Percentiles rank a stretch among this genome's conserved stretches.
Evolutionary conservation across 768 basidiomycete genomes (phyloP).

Genomic region (Chalciporus piperatus): DNA sequence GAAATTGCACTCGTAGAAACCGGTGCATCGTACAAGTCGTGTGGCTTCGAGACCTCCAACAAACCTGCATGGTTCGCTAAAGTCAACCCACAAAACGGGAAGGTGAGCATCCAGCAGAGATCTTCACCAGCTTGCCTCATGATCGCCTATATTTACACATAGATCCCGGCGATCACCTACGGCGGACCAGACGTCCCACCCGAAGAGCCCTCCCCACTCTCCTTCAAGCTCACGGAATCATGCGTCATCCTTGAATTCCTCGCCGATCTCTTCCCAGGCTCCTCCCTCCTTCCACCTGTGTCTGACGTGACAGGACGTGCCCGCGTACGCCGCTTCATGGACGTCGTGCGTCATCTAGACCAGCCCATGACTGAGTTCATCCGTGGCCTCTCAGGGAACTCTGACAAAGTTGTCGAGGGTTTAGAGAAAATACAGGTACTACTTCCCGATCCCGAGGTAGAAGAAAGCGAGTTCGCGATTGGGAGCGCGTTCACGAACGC

Average conservation of each 20-base stretch:
- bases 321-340: slow-evolving; percentile 59
- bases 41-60: slow-evolving; percentile 55
- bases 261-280: slow-evolving; percentile 52
- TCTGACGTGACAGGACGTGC: slow-evolving; percentile 53
- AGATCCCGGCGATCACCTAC: slow-evolving; percentile 59
- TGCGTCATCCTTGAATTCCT: slow-evolving; percentile 63
- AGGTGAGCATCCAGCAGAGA: slow-evolving; percentile 37
- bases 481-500: slow-evolving; percentile 53
- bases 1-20: slow-evolving; percentile 60
- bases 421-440: slow-evolving; percentile 6
- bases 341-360: slow-evolving; percentile 45
- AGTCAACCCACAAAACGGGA: slow-evolving; percentile 57
- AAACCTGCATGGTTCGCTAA: slow-evolving; percentile 68
- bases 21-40: slow-evolving; percentile 44
- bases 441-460: slow-evolving; percentile 39
- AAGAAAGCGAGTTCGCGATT: slow-evolving; percentile 35
- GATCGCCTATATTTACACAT: background rate
- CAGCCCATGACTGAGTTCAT: slow-evolving; percentile 35
- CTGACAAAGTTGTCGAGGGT: background rate
- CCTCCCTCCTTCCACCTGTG: slow-evolving; percentile 42
- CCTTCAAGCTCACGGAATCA: slow-evolving; percentile 61
- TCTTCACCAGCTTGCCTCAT: too few relatives aligned
- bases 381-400: slow-evolving; percentile 4
- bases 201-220: slow-evolving; percentile 54
- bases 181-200: slow-evolving; percentile 55